phyloP scores from a whole-genome alignment of 192 early-diverging fungal genomes.

The Podila clonocystis region DNA sequence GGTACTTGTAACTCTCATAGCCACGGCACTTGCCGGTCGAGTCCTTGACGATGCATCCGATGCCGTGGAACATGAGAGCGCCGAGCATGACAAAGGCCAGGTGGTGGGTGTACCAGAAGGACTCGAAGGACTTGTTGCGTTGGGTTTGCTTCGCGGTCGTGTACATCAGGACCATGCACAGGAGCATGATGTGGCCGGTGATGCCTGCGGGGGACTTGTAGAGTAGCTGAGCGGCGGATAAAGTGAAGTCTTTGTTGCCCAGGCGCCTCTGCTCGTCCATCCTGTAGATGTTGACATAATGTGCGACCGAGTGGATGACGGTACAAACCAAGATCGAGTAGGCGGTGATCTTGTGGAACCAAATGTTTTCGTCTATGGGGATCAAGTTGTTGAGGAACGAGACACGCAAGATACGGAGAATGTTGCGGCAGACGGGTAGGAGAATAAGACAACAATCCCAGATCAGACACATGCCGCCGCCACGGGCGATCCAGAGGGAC shows the following conservation, averaged over 20 bases:
- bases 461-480: conserved; percentile 65
- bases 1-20: conserved; percentile 59
- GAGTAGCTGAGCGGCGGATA: conserved; percentile 24
- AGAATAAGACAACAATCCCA: conserved; percentile 64
- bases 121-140: conserved; percentile 72
- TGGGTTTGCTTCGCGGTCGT: conserved; percentile 67
- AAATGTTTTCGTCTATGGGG: conserved; percentile 81
- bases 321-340: conserved; percentile 73
- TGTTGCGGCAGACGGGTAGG: conserved; percentile 73
- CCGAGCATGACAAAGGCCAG: conserved; percentile 71
- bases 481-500: conserved; percentile 66
- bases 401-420: conserved; percentile 61
- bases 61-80: conserved; percentile 73
- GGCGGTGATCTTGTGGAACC: conserved; percentile 78
- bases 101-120: conserved; percentile 86
- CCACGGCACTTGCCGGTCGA: conserved; percentile 36
- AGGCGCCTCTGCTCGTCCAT: conserved; percentile 25
- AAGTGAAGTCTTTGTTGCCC: conserved; percentile 5
- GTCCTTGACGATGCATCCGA: conserved; percentile 62
- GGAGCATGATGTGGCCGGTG: conserved; percentile 76
- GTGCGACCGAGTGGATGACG: conserved; percentile 64
- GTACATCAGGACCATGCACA: conserved; percentile 72
- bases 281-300: conserved; percentile 66
- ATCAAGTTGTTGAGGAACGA: conserved; percentile 68
- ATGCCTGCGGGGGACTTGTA: conserved; percentile 59